Base-by-base conservation (phyloP, 495 filamentous ascomycete genomes). In the Aspergillus carlsbadensis region DNA sequence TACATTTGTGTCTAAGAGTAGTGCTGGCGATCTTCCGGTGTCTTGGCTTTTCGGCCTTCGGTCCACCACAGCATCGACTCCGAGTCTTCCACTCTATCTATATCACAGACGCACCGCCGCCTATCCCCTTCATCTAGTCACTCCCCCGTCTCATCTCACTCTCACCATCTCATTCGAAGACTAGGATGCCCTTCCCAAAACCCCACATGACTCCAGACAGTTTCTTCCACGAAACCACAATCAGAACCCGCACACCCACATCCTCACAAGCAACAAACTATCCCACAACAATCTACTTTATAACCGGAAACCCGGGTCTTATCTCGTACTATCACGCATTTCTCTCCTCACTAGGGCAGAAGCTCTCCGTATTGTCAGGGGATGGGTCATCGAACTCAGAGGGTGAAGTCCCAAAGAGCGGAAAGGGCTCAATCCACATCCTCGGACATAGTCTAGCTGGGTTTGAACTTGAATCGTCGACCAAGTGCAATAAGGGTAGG, bases 291-390 rank as follows among this genome's bases (percentile, higher is more conserved):
- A 73, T 87, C 36, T 86, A 81, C 74, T 90, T 95, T 68, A 83
- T 96, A 37, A 78, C 91, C 24, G 93, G 93, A 14, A 96, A 96
- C 58, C 93, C 93, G 10, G 93, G 93, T 0, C 73, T 96, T 33
- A 85, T 96, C 42, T 74, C 72, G 29, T 97, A 92, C 76, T 98
- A 97, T 70, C 67, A 78, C 34, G 76, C 81, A 1, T 96, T 95
- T 69, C 76, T 91, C 20, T 84, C 70, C 42, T 70, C 74, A 21
- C 70, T 87, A 5, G 67, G 72, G 24, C 44, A 60, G 11, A 54
- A 69, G 40, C 31, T 52, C 24, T 5, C 21, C 18, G 3, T 8
- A 8, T 8, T 8, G 26, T 4, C 8, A 29, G 26, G 26, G 3
- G 8, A 29, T 29, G 10, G 50, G 5, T 18, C 34, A 29, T 34